Percentiles rank a stretch among this genome's conserved stretches.
phyloP scores from a whole-genome alignment of 1,139 yeast species.

The Pichia sp. region DNA sequence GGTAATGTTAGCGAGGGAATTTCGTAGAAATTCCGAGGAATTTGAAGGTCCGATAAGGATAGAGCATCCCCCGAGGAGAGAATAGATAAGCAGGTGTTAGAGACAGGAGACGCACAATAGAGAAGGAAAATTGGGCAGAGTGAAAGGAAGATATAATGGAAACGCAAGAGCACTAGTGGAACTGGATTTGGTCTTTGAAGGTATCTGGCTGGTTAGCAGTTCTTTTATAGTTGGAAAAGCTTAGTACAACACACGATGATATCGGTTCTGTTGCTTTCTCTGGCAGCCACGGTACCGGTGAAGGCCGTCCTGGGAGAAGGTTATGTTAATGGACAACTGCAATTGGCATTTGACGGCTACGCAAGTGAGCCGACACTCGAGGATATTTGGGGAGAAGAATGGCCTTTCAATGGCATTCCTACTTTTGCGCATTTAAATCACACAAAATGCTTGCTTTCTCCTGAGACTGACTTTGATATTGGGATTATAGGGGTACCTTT shows the following conservation, averaged over 20 bases:
- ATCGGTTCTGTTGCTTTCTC: neutral
- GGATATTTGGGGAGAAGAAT: conserved; percentile 57
- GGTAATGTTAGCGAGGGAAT: too few species aligned
- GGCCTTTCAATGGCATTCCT: conserved; percentile 68
- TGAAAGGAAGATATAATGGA: too few species aligned
- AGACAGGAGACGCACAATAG: too few species aligned
- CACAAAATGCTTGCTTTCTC: conserved; percentile 50
- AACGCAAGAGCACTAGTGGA: too few species aligned
- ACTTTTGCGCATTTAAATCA: conserved; percentile 71
- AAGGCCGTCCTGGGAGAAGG: neutral
- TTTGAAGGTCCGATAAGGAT: neutral
- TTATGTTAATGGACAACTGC: neutral
- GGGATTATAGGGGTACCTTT: conserved; percentile 74
- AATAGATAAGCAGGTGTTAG: too few species aligned
- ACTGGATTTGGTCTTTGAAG: too few species aligned
- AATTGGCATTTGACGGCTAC: neutral
- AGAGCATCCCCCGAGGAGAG: too few species aligned
- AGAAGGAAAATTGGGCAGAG: too few species aligned
- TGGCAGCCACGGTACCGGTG: neutral
- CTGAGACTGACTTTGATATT: conserved; percentile 50
- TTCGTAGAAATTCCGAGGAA: neutral
- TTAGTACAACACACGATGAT: neutral
- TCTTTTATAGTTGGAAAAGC: neutral
- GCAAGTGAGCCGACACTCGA: conserved; percentile 36
- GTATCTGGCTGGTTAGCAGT: too few species aligned